phyloP scores from a whole-genome alignment of 805 yeast genomes.

The Sungouiozyma intestinalis region DNA sequence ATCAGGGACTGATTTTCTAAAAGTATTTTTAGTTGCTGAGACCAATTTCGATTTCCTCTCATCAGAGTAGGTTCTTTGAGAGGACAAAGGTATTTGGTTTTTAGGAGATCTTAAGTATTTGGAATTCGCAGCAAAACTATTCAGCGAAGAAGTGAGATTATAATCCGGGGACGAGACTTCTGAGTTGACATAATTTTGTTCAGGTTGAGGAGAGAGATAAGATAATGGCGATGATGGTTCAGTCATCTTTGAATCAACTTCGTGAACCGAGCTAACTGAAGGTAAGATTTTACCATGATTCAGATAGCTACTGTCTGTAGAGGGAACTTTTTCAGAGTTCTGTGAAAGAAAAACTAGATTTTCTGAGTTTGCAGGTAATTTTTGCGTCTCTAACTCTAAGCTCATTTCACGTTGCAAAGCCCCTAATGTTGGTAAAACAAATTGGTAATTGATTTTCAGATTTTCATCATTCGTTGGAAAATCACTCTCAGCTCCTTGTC shows the following conservation, averaged over 20 bases:
- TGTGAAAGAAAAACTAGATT: too few relatives aligned
- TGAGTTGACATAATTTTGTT: not conserved
- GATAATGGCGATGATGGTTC: not conserved
- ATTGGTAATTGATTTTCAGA: not conserved
- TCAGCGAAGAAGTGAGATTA: not conserved
- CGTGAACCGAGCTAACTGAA: not conserved
- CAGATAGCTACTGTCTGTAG: too few relatives aligned
- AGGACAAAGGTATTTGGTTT: constrained; percentile 6
- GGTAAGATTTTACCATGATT: not conserved
- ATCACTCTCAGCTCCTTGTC: not conserved
- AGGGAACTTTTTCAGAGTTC: too few relatives aligned
- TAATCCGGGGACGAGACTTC: not conserved
- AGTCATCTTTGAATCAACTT: not conserved
- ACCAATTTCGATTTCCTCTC: constrained; percentile 8
- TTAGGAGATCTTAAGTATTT: constrained; percentile 11
- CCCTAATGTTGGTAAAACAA: not conserved
- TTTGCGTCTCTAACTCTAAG: too few relatives aligned
- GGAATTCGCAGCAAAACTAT: not conserved
- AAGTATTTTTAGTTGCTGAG: constrained; percentile 2
- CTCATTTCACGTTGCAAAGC: not conserved
- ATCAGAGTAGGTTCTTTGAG: constrained; percentile 18
- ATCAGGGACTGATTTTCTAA: constrained; percentile 1
- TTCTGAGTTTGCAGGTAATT: not conserved
- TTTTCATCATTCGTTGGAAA: not conserved
- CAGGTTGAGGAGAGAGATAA: not conserved